These are phyloP conservation scores for Ganoderma meredithae DNA, from an alignment of 1,284 basidiomycete species.

Conservation along the genomic window DNA sequence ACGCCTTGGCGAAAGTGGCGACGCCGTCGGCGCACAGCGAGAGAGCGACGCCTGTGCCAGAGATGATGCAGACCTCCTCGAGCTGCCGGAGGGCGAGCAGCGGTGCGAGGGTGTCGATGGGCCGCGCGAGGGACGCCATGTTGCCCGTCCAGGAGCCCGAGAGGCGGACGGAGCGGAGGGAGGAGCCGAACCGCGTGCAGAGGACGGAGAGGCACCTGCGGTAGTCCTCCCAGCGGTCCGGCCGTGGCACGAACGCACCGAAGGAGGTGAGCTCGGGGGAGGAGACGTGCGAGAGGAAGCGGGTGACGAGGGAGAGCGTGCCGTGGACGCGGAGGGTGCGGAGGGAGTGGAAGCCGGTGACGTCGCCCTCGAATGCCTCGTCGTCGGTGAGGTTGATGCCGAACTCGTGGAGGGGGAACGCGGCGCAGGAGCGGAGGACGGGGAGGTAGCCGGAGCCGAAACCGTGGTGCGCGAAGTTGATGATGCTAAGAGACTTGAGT, in stretches of 20 bases:
- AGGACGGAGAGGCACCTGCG: slow-evolving; percentile 17
- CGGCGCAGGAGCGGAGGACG: slow-evolving; percentile 24
- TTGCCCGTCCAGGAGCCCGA: slow-evolving; percentile 25
- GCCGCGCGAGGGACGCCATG: slow-evolving; percentile 16
- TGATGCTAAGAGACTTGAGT: slow-evolving; percentile 18
- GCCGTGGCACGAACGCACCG: slow-evolving; percentile 20
- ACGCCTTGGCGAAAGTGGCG: slow-evolving; percentile 18
- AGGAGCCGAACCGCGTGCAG: slow-evolving; percentile 15
- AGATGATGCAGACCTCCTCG: slow-evolving; percentile 22
- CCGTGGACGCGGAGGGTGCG: slow-evolving; percentile 25
- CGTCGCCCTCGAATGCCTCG: slow-evolving; percentile 7
- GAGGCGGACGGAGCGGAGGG: slow-evolving; percentile 19
- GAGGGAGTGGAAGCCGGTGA: slow-evolving; percentile 18
- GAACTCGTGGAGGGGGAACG: slow-evolving; percentile 19
- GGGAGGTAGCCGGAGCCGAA: slow-evolving; percentile 17
- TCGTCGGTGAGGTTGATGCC: slow-evolving; percentile 21
- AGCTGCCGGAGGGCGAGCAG: slow-evolving; percentile 21
- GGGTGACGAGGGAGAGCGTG: slow-evolving; percentile 20
- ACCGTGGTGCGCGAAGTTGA: slow-evolving; percentile 23
- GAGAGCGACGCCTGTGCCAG: slow-evolving; percentile 20
- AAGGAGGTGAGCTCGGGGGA: slow-evolving; percentile 21
- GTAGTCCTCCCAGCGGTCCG: slow-evolving; percentile 21
- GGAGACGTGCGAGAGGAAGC: slow-evolving; percentile 21
- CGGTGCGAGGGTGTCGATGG: slow-evolving; percentile 19
- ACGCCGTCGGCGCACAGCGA: slow-evolving; percentile 14